Conservation (phyloP, 345 rosid genomes). For the Sonneratia alba region DNA sequence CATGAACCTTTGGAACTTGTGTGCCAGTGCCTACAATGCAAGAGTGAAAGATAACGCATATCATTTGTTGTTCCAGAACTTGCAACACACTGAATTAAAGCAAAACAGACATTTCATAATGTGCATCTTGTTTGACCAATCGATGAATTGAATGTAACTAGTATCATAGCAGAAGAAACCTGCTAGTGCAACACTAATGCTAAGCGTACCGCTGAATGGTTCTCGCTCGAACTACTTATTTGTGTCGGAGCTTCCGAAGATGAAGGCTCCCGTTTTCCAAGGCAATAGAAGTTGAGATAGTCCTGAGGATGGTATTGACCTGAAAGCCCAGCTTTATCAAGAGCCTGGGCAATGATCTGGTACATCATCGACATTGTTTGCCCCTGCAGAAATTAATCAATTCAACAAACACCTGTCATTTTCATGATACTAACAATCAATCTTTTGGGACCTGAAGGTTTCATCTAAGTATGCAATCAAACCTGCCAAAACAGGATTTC, state of each 20-base stretch:
- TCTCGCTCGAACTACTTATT: constrained; percentile 24
- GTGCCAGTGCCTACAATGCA: constrained; percentile 33
- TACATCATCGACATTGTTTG: constrained; percentile 76
- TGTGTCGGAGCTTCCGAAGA: constrained; percentile 11
- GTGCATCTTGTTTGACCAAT: not conserved
- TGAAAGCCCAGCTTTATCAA: constrained; percentile 34
- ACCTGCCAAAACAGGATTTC: constrained; percentile 75
- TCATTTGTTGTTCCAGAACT: not conserved
- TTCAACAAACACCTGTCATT: not conserved
- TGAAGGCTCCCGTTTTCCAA: constrained; percentile 47
- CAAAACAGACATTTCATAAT: not conserved
- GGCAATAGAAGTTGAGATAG: constrained; percentile 65
- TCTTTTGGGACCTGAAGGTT: not conserved
- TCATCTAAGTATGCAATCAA: not conserved
- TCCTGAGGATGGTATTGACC: constrained; percentile 35
- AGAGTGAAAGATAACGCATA: not conserved
- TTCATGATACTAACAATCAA: not conserved
- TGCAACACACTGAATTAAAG: not conserved
- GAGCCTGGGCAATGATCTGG: constrained; percentile 37
- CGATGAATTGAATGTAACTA: no score
- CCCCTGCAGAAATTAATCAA: constrained; percentile 26
- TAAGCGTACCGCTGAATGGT: constrained; percentile 7
- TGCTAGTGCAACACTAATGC: no score
- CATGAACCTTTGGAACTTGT: constrained; percentile 49
- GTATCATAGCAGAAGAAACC: no score